phyloP scores from a whole-genome alignment of 2,329 filamentous ascomycete genomes.

The Diaporthe sp. region DNA sequence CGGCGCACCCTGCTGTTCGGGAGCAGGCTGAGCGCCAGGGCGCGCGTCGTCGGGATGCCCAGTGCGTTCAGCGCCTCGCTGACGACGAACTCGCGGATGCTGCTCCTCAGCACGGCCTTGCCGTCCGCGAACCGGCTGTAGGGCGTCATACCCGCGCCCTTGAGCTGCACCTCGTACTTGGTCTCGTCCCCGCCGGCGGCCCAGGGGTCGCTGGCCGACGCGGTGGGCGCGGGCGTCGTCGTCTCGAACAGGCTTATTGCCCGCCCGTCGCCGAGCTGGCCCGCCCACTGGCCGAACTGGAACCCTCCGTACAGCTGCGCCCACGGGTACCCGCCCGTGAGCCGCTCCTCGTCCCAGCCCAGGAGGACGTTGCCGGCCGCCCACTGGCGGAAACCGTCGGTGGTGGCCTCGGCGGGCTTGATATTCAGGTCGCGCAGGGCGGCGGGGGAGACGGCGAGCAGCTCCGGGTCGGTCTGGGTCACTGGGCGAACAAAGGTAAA shows the following conservation, averaged over 20 bases:
- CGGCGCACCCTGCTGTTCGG: conserved; percentile 80
- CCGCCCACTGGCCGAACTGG: conserved; percentile 89
- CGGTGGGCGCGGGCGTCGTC: conserved; percentile 72
- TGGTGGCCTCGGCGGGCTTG: conserved; percentile 74
- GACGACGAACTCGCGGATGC: conserved; percentile 94
- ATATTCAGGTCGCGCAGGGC: conserved; percentile 89
- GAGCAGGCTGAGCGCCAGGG: conserved; percentile 83
- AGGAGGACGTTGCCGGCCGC: conserved; percentile 87
- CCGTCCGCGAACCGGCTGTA: conserved; percentile 98
- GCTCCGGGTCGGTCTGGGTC: conserved; percentile 76
- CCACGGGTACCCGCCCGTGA: conserved; percentile 89
- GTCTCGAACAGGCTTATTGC: conserved; percentile 95
- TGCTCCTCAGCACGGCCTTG: conserved; percentile 91
- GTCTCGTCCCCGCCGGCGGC: conserved; percentile 39
- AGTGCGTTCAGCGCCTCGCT: conserved; percentile 91
- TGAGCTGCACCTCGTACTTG: conserved; percentile 92
- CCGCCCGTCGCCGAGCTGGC: conserved; percentile 93
- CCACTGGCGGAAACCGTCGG: conserved; percentile 80
- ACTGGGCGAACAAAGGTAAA: conserved; percentile 95
- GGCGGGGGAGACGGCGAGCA: conserved; percentile 83
- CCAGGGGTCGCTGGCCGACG: conserved; percentile 61
- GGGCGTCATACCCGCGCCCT: conserved; percentile 92
- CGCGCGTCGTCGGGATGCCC: conserved; percentile 87
- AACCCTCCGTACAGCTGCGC: conserved; percentile 96
- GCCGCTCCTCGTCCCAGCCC: conserved; percentile 78